Evolutionary conservation across 2,329 filamentous ascomycete genomes (phyloP).

Genomic region (Pleomassaria siparia): DNA sequence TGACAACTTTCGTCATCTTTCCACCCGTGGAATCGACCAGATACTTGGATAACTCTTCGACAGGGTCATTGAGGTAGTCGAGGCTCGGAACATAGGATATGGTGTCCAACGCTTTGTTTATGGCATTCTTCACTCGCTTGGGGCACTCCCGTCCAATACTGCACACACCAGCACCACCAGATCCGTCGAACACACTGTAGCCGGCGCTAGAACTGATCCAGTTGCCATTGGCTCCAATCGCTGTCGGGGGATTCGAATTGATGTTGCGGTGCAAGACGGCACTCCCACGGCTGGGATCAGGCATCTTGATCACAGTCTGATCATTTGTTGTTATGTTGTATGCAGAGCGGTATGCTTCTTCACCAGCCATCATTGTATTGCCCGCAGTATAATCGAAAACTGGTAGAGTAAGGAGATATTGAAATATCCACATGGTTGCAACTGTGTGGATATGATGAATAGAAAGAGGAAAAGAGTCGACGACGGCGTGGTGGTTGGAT

Average conservation of each 20-base stretch:
- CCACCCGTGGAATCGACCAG: conserved; percentile 55
- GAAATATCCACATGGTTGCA: not conserved
- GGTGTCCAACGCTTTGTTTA: conserved; percentile 60
- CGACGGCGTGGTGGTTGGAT: not conserved
- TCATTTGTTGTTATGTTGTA: no score
- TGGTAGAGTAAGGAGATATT: not conserved
- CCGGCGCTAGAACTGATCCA: conserved; percentile 55
- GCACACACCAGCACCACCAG: conserved; percentile 71
- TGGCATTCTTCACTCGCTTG: conserved; percentile 60
- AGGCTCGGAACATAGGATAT: conserved; percentile 62
- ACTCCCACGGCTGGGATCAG: not conserved
- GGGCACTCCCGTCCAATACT: conserved; percentile 71
- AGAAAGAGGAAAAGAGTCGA: not conserved
- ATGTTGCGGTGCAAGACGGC: conserved; percentile 57
- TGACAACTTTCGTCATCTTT: conserved; percentile 57
- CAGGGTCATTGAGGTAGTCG: conserved; percentile 58
- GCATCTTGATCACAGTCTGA: not conserved
- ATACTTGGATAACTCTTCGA: conserved; percentile 55
- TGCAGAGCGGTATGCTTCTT: not conserved
- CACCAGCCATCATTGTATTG: not conserved
- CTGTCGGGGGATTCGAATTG: conserved; percentile 49
- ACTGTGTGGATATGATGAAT: not conserved
- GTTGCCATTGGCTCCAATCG: conserved; percentile 53
- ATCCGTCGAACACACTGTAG: conserved; percentile 68
- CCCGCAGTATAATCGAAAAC: not conserved